phyloP scores from a whole-genome alignment of 176 grass and related monocot genomes.

The Carex pumila region DNA sequence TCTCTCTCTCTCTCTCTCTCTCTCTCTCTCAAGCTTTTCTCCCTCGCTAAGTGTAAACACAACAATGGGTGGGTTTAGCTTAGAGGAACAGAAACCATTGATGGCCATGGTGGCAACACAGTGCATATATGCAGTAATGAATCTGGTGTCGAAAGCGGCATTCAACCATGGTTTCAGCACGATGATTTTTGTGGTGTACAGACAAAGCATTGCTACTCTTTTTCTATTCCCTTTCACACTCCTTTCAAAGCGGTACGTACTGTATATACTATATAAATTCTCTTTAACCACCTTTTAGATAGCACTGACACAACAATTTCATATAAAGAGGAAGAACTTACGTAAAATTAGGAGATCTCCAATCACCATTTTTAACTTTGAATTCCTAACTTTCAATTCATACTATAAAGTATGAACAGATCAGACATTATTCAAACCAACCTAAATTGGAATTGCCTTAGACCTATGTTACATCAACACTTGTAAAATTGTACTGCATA shows the following conservation, averaged over 20 bases:
- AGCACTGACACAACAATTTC: neutral
- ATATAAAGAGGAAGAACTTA: neutral
- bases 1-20: neutral
- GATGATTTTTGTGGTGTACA: constrained; percentile 75
- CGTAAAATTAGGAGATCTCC: no score
- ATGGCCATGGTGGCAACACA: constrained; percentile 67
- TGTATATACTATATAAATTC: neutral
- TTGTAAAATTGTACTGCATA: no score
- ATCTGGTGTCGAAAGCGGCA: constrained; percentile 43
- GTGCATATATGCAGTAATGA: constrained; percentile 54
- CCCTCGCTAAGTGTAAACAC: neutral
- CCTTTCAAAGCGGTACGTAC: constrained; percentile 22
- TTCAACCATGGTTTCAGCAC: constrained; percentile 61
- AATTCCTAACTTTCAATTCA: no score
- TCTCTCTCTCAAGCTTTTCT: no score
- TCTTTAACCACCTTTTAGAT: neutral
- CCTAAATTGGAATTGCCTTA: no score
- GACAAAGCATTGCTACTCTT: constrained; percentile 47
- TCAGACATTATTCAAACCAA: no score
- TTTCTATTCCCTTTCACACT: constrained; percentile 34
- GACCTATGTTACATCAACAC: no score
- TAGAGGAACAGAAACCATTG: constrained; percentile 56
- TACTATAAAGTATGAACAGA: no score
- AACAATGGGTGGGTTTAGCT: neutral
- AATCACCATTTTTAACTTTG: neutral